These are phyloP conservation scores for Hirschioporus abietinus DNA, from an alignment of 768 basidiomycete species.

Conservation along the genomic window DNA sequence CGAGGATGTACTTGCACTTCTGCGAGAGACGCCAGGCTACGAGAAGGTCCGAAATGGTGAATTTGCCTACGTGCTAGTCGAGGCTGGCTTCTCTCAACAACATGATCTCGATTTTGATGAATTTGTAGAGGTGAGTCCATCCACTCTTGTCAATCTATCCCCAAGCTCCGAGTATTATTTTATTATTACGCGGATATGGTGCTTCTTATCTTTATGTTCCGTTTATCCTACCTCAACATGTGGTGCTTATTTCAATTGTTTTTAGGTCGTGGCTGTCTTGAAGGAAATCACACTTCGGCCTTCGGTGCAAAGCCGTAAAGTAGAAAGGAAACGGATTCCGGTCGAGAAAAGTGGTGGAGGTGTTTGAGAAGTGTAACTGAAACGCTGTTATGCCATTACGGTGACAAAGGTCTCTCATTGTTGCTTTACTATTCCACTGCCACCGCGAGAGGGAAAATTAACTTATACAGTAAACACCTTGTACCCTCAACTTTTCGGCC, in stretches of 20 bases:
- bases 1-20: constrained; percentile 29
- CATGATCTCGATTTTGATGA: constrained; percentile 71
- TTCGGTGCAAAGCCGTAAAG: constrained; percentile 26
- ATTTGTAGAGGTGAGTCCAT: constrained; percentile 71
- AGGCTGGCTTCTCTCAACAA: constrained; percentile 60
- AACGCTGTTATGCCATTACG: background rate
- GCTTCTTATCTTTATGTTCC: constrained; percentile 46
- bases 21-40: constrained; percentile 40
- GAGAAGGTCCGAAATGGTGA: constrained; percentile 57
- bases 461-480: too few species aligned
- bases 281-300: constrained; percentile 58
- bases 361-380: constrained; percentile 23
- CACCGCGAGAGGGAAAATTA: too few species aligned
- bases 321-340: constrained; percentile 40
- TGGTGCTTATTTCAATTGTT: background rate
- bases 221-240: constrained; percentile 38
- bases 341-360: constrained; percentile 54
- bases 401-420: background rate
- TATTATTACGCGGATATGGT: background rate
- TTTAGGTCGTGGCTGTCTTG: constrained; percentile 66
- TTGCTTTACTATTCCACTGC: background rate
- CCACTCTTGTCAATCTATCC: constrained; percentile 5
- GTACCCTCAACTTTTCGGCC: background rate
- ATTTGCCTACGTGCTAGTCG: constrained; percentile 67
- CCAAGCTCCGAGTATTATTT: constrained; percentile 3